Conservation (phyloP, 2,329 filamentous ascomycete genomes). For the Ceratocystis cacaofunesta region DNA sequence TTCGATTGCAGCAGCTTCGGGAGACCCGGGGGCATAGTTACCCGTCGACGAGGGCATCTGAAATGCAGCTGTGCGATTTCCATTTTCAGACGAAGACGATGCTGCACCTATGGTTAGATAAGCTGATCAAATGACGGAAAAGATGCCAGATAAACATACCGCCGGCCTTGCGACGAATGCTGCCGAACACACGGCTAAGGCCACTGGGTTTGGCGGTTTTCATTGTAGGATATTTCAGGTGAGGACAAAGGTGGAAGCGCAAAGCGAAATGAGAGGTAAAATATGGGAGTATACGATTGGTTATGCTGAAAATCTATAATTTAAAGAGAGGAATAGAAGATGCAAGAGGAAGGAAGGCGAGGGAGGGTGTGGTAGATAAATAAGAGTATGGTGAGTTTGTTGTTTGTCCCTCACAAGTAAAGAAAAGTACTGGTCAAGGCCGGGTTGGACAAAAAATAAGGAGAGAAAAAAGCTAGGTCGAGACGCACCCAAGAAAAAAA, state of each 20-base stretch:
- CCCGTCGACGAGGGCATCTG: neutral
- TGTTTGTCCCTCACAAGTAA: neutral
- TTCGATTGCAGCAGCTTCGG: constrained; percentile 13
- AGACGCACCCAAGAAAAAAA: neutral
- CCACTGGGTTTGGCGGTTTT: constrained; percentile 13
- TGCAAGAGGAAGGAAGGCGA: too few relatives aligned
- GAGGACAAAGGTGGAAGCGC: neutral
- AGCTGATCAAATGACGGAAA: neutral
- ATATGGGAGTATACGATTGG: neutral
- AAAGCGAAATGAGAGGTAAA: too few relatives aligned
- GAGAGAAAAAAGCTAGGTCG: neutral
- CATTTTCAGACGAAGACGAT: neutral
- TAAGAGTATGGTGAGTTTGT: neutral
- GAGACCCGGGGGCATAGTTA: constrained; percentile 11
- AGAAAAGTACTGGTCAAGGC: neutral
- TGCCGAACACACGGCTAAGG: constrained; percentile 13
- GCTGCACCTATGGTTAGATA: neutral
- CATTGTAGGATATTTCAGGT: neutral
- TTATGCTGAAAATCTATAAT: neutral
- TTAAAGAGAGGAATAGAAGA: neutral
- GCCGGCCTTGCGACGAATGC: constrained; percentile 12
- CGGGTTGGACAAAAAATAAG: neutral
- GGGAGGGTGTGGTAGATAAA: neutral
- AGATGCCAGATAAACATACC: neutral
- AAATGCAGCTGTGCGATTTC: neutral